These are phyloP conservation scores for Pythium sukuiense DNA, from an alignment of 352 stramenopile species.

Conservation along the genomic window DNA sequence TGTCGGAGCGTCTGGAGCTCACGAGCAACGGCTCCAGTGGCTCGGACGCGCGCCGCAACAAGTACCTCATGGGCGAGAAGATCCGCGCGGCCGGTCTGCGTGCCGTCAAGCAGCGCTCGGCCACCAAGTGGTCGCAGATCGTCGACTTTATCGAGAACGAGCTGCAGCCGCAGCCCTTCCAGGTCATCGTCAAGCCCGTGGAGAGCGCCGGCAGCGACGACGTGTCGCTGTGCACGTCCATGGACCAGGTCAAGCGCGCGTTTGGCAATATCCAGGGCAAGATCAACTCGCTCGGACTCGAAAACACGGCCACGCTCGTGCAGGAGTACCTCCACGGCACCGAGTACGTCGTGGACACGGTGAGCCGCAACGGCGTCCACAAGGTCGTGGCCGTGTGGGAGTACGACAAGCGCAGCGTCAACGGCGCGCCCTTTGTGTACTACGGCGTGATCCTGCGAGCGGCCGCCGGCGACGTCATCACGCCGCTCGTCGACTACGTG, in stretches of 20 bases:
- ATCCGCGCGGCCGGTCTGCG: conserved; percentile 77
- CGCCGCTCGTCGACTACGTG: conserved; percentile 84
- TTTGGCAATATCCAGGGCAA: conserved; percentile 86
- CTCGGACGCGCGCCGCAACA: conserved; percentile 69
- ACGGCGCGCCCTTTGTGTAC: conserved; percentile 95
- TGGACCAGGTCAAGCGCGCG: conserved; percentile 74
- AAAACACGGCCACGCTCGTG: conserved; percentile 82
- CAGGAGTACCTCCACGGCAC: conserved; percentile 94
- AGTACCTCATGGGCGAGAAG: conserved; percentile 89
- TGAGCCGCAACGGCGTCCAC: conserved; percentile 90
- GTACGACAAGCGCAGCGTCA: conserved; percentile 96
- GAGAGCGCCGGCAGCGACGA: conserved; percentile 77
- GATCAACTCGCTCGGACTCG: conserved; percentile 81
- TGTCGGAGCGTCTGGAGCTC: conserved; percentile 88
- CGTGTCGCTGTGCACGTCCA: conserved; percentile 76
- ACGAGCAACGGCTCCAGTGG: conserved; percentile 80
- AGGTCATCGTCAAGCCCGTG: conserved; percentile 92
- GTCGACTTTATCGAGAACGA: conserved; percentile 69
- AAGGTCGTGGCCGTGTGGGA: conserved; percentile 97
- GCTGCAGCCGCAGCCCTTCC: conserved; percentile 64
- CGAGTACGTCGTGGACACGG: conserved; percentile 98
- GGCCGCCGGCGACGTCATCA: conserved; percentile 59
- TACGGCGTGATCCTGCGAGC: conserved; percentile 76
- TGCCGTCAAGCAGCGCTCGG: conserved; percentile 89
- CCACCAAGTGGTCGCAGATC: conserved; percentile 69